These are phyloP conservation scores for Tolypocladium tropicale DNA, from an alignment of 2,329 filamentous ascomycete species.

Conservation along the genomic window DNA sequence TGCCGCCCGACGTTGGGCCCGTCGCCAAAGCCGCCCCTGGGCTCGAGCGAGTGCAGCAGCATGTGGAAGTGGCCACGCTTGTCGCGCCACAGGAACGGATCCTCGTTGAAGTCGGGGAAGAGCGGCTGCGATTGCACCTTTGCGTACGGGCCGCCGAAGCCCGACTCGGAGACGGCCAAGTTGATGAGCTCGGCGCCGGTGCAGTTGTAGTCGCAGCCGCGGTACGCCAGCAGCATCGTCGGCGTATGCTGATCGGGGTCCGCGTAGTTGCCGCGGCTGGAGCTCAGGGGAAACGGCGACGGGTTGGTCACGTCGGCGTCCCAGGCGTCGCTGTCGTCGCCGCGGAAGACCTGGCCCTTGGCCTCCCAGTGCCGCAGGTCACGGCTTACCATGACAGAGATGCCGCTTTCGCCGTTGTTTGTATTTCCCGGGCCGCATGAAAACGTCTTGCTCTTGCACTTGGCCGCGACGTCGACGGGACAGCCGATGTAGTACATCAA, in stretches of 20 bases:
- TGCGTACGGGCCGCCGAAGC: slow-evolving; percentile 7
- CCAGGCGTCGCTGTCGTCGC: not conserved
- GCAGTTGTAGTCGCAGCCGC: not conserved
- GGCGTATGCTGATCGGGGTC: not conserved
- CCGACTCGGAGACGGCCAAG: not conserved
- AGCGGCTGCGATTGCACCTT: slow-evolving; percentile 9
- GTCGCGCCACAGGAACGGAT: slow-evolving; percentile 23
- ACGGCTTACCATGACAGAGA: slow-evolving; percentile 15
- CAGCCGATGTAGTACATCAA: slow-evolving; percentile 7
- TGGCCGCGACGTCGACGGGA: slow-evolving; percentile 15
- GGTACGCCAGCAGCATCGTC: not conserved
- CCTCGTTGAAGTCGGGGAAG: slow-evolving; percentile 12
- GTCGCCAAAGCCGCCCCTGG: slow-evolving; percentile 14
- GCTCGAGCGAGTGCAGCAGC: slow-evolving; percentile 19
- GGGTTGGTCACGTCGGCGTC: not conserved
- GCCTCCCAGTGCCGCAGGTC: slow-evolving; percentile 9
- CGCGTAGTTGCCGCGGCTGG: not conserved
- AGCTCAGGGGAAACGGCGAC: not conserved
- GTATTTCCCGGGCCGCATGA: slow-evolving; percentile 10
- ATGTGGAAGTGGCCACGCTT: slow-evolving; percentile 21
- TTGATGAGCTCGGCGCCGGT: not conserved
- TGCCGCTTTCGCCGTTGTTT: slow-evolving; percentile 12
- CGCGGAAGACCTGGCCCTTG: slow-evolving; percentile 7
- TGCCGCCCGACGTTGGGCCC: slow-evolving; percentile 5
- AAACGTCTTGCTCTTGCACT: slow-evolving; percentile 6